Conservation (phyloP, 73 alveolate species). For the Effrenium voratum region DNA sequence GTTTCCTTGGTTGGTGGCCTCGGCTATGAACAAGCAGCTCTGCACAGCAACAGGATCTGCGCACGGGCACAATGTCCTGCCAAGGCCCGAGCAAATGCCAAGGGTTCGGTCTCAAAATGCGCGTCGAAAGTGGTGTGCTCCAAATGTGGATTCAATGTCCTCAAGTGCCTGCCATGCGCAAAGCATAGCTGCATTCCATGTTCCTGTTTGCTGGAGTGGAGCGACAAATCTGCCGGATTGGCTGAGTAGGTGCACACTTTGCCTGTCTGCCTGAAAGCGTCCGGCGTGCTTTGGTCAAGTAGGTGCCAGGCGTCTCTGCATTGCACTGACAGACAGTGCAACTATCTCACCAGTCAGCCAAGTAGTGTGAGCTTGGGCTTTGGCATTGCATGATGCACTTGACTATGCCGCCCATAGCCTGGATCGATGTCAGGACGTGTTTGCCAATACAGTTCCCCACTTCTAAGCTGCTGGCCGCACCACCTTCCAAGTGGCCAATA, state of each 20-base stretch:
- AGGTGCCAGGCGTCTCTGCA: too few species aligned
- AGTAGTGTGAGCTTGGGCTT: background rate
- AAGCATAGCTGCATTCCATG: too few species aligned
- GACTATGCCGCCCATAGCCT: slow-evolving; percentile 90
- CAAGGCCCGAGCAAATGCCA: slow-evolving; percentile 23
- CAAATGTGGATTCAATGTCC: slow-evolving; percentile 78
- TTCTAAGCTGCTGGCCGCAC: slow-evolving; percentile 15
- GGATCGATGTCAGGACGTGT: too few species aligned
- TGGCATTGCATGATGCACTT: slow-evolving; percentile 64
- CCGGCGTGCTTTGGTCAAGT: background rate
- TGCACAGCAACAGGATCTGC: background rate
- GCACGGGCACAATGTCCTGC: background rate
- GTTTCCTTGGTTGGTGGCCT: slow-evolving; percentile 88
- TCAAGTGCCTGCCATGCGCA: slow-evolving; percentile 56
- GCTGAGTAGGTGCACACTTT: slow-evolving; percentile 63
- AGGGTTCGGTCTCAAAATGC: slow-evolving; percentile 72
- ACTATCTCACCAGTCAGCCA: background rate
- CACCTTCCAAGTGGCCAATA: slow-evolving; percentile 88
- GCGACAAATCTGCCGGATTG: slow-evolving; percentile 3
- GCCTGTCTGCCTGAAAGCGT: slow-evolving; percentile 40
- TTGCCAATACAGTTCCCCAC: background rate
- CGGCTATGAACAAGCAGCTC: background rate
- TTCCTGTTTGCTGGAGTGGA: too few species aligned
- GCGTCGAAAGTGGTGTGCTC: slow-evolving; percentile 90
- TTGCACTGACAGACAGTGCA: background rate